Evolutionary conservation across 106 monocot genomes (phyloP).

Genomic region (Platanthera guangdongensis): DNA sequence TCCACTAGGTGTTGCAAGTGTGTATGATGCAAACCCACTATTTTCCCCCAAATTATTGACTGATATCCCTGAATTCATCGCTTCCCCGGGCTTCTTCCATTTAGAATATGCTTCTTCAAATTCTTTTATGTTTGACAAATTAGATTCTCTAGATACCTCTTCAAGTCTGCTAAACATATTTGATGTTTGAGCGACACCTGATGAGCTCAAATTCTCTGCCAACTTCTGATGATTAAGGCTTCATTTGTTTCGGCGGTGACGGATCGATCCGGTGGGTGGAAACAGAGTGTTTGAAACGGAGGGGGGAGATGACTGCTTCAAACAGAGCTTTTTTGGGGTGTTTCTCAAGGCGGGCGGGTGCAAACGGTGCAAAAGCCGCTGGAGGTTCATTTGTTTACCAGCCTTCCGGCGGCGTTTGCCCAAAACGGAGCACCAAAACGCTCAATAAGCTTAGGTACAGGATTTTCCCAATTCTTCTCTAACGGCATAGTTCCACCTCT

Average conservation of each 20-base stretch:
- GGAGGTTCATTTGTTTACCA: too few species aligned
- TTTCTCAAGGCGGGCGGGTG: too few species aligned
- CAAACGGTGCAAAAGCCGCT: too few species aligned
- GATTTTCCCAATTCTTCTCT: slow-evolving; percentile 32
- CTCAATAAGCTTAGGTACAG: slow-evolving; percentile 33
- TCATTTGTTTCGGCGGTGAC: too few species aligned
- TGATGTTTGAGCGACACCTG: slow-evolving; percentile 11
- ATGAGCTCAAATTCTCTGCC: slow-evolving; percentile 21
- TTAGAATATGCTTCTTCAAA: slow-evolving; percentile 4
- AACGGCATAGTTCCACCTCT: slow-evolving; percentile 19
- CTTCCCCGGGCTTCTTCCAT: slow-evolving; percentile 10
- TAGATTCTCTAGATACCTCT: slow-evolving; percentile 13
- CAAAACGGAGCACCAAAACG: too few species aligned
- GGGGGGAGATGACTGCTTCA: too few species aligned
- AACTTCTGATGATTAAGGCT: slow-evolving; percentile 33
- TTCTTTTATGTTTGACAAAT: neutral
- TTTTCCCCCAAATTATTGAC: slow-evolving; percentile 12
- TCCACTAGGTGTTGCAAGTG: slow-evolving; percentile 12
- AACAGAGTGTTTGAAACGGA: too few species aligned
- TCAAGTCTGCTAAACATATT: slow-evolving; percentile 1
- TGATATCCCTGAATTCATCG: slow-evolving; percentile 4
- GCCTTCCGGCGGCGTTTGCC: too few species aligned
- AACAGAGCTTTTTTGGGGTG: too few species aligned
- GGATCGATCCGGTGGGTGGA: too few species aligned
- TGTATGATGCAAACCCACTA: slow-evolving; percentile 6